Percentiles rank a stretch among this genome's conserved stretches.
Evolutionary conservation across 1,284 basidiomycete species (phyloP).

Genomic region (Ceratobasidium sp.): DNA sequence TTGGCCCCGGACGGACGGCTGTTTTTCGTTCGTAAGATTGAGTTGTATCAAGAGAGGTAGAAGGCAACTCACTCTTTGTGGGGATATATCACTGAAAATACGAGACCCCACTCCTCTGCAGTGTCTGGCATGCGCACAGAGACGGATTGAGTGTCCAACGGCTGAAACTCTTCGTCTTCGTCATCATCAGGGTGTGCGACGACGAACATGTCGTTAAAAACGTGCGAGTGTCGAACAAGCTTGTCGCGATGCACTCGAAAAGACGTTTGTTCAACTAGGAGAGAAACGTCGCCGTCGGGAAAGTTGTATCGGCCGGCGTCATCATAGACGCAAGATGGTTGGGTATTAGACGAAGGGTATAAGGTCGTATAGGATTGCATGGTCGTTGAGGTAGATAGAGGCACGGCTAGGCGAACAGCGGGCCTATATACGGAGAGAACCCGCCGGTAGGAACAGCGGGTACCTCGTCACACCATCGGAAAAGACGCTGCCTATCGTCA

Average conservation of each 20-base stretch:
- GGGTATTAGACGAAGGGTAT: conserved; percentile 1
- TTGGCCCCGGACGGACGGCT: neutral
- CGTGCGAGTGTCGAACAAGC: conserved; percentile 19
- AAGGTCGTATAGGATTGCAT: neutral
- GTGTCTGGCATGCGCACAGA: conserved; percentile 27
- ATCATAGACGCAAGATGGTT: neutral
- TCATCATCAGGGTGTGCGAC: conserved; percentile 15
- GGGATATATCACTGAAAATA: conserved; percentile 18
- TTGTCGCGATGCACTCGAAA: conserved; percentile 27
- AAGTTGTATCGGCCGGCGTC: neutral
- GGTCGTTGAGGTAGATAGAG: neutral
- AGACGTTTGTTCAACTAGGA: conserved; percentile 9
- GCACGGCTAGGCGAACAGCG: neutral
- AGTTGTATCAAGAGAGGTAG: neutral
- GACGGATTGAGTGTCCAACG: neutral
- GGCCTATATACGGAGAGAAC: neutral
- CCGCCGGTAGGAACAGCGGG: neutral
- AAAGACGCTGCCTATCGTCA: neutral
- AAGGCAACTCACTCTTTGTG: conserved; percentile 10
- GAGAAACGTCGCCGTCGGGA: conserved; percentile 14
- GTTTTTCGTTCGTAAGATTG: neutral
- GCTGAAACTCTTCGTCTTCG: neutral
- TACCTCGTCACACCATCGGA: neutral
- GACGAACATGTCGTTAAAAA: conserved; percentile 30
- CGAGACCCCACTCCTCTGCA: conserved; percentile 8